Percentiles rank a stretch among this genome's conserved stretches.
Evolutionary conservation across 176 grass and related monocot genomes (phyloP).

Genomic region (Elymus sibiricus): DNA sequence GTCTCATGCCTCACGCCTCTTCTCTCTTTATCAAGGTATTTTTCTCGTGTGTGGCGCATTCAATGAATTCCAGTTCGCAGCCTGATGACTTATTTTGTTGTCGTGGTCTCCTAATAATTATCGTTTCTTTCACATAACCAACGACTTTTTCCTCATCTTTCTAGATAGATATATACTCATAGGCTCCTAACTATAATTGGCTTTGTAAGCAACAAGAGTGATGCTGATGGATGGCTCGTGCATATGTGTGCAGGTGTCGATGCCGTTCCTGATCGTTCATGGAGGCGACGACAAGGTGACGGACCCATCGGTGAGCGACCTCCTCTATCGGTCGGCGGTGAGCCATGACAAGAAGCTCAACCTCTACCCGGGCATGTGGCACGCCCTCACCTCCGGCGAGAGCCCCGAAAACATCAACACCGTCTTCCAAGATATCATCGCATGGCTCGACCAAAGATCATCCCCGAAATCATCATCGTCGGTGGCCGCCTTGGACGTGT

Average conservation of each 20-base stretch:
- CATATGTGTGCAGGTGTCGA: conserved; percentile 30
- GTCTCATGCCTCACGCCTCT: background rate
- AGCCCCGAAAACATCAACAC: conserved; percentile 34
- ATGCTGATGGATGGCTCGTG: background rate
- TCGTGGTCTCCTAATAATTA: background rate
- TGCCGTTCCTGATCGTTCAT: conserved; percentile 67
- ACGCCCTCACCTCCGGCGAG: conserved; percentile 76
- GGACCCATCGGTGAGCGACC: conserved; percentile 52
- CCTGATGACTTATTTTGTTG: background rate
- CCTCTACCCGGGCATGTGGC: conserved; percentile 69
- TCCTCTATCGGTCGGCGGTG: conserved; percentile 38
- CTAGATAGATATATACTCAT: background rate
- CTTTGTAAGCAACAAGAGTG: background rate
- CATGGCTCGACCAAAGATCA: conserved; percentile 55
- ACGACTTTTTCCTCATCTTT: background rate
- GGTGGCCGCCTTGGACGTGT: background rate
- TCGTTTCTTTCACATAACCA: background rate
- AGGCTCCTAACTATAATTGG: background rate
- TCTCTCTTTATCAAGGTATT: background rate
- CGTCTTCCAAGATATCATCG: conserved; percentile 57
- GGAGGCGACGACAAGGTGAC: conserved; percentile 72
- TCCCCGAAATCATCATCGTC: background rate
- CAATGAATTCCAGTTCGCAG: background rate
- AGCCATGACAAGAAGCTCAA: conserved; percentile 65
- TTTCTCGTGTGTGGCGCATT: background rate